A percentile compares a stretch with the other conserved stretches of the same genome.
These are phyloP conservation scores for Penicillium griseofulvum DNA, from an alignment of 2,329 filamentous ascomycete species.

Conservation along the genomic window DNA sequence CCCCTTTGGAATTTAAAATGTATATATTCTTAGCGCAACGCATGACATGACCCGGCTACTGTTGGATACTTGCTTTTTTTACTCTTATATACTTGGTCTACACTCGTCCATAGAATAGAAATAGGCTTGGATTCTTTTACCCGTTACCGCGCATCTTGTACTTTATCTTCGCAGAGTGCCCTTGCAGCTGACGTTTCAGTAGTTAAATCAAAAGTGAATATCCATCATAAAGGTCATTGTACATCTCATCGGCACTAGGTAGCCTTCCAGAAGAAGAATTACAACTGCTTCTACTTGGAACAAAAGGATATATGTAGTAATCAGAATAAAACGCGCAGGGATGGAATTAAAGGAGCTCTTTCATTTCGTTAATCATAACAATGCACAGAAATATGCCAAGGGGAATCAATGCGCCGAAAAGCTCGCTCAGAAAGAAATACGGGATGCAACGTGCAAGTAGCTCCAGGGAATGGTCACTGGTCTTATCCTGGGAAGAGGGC, in stretches of 20 bases:
- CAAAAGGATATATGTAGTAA: background rate
- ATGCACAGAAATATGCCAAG: background rate
- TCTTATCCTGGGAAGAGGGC: background rate
- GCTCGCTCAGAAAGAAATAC: background rate
- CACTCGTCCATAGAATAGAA: background rate
- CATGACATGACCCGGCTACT: constrained; percentile 13
- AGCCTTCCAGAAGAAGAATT: background rate
- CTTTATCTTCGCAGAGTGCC: background rate
- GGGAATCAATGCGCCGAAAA: background rate
- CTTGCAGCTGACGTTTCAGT: background rate
- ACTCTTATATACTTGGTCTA: background rate
- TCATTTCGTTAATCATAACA: background rate
- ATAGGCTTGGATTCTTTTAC: background rate
- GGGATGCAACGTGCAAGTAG: background rate
- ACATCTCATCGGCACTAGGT: background rate
- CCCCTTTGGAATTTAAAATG: constrained; percentile 6
- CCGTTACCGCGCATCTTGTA: background rate
- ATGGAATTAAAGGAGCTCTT: background rate
- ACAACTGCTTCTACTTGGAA: background rate
- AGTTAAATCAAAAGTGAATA: background rate
- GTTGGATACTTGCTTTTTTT: background rate
- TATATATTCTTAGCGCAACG: constrained; percentile 23
- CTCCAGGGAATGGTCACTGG: background rate
- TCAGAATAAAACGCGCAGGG: background rate
- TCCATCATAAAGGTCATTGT: no score